Base-by-base conservation (phyloP, 768 basidiomycete genomes). In the Pisolithus tinctorius region DNA sequence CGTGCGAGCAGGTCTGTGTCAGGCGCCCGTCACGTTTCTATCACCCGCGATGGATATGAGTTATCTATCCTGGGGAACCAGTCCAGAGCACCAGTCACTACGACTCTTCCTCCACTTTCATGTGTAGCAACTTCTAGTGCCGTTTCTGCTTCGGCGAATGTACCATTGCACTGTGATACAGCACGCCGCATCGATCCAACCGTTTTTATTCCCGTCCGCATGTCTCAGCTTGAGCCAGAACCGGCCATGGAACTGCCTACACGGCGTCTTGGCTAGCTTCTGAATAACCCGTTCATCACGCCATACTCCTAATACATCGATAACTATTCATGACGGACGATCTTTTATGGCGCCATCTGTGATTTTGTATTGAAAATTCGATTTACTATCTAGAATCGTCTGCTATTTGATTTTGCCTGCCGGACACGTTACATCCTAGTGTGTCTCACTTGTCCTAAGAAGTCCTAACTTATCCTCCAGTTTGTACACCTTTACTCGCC, bases 231-330 rank as follows among this genome's bases (percentile, higher is more conserved):
- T 6, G 68, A 63, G 40, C 66, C 66, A 14, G 58, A 69, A 45
- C 68, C 68, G 37, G 58, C 55, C 2, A 69, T 67, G 67, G 66
- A 67, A 37, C 38, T 67, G 1, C 60, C 63, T 29, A 51, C 47
- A 5, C 60, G 61, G 25, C 52, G 39, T 40, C 9, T 9, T 11
- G 45, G 6, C 45, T 47, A 29, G 27, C 43, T 14, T 30, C 3
- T 45, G 26, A 45, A 41, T 20, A 6, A 31, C n/a, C n/a, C 40
- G n/a, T 41, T 41, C 17, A 20, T 34, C 34, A 34, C 34, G 13
- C 34, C 34, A 34, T 34, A 41, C n/a, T 41, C 40, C 2, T 41
- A 11, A 41, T 6, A 20, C 40, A 20, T 7, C 40, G 40, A 41
- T 9, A 20, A 7, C 25, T 41, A 20, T 41, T 17, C 13, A 4